These are phyloP conservation scores for Clonostachys sp. DNA, from an alignment of 2,329 filamentous ascomycete species.

Conservation along the genomic window DNA sequence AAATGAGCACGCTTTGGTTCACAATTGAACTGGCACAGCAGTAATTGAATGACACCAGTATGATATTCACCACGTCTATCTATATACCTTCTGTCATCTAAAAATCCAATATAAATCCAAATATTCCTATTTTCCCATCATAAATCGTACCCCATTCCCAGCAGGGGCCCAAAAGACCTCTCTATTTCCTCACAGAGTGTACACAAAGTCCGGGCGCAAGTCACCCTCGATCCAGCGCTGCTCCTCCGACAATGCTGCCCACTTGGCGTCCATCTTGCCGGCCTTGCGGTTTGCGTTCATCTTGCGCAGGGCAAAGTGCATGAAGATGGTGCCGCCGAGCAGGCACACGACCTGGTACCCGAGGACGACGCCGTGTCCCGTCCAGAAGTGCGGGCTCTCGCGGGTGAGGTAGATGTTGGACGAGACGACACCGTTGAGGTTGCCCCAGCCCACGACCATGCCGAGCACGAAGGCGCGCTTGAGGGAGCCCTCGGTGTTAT, in stretches of 20 bases:
- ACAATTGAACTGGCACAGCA: no score
- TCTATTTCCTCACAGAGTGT: constrained; percentile 45
- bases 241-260: constrained; percentile 56
- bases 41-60: no score
- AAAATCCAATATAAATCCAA: no score
- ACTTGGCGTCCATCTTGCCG: constrained; percentile 60
- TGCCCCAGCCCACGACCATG: constrained; percentile 45
- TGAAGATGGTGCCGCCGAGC: constrained; percentile 62
- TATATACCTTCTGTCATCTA: no score
- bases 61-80: no score
- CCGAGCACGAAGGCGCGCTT: constrained; percentile 52
- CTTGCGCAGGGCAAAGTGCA: constrained; percentile 53
- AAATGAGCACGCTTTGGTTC: no score
- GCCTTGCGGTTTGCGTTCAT: constrained; percentile 65
- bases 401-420: constrained; percentile 67
- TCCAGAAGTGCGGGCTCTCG: constrained; percentile 59
- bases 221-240: constrained; percentile 68
- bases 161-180: no score
- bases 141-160: no score
- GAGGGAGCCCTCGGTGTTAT: constrained; percentile 49
- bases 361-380: constrained; percentile 72
- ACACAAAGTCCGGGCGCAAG: constrained; percentile 65
- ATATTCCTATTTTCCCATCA: no score
- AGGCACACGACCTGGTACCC: constrained; percentile 68
- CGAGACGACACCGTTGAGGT: constrained; percentile 32